Base-by-base conservation (phyloP, 352 stramenopile genomes). In the Elongisporangium prolatum region DNA sequence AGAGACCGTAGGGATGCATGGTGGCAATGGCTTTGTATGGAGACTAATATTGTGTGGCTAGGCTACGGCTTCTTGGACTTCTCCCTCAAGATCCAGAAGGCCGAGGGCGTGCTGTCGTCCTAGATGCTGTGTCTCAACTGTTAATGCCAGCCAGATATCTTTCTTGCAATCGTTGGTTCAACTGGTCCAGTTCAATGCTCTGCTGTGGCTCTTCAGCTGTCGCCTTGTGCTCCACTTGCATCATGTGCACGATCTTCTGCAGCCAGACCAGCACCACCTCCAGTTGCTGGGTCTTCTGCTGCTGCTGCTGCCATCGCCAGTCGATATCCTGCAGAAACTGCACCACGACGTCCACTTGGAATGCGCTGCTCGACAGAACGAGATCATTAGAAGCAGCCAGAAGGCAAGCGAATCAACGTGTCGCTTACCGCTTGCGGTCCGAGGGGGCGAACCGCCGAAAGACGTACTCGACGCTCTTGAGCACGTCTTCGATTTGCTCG, bases 11-110 rank as follows among this genome's bases (percentile, higher is more conserved):
- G 14, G 1, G 9, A 10, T 49, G 11, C 17, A 13, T 54, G 28
- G n/a, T 13, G 4, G 9, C 8, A 8, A 8, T 13, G 4, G 1
- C 28, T 40, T 5, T 8, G 9, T 9, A 40, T 9, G 9, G 28
- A 40, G 9, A 9, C 28, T 40, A 53, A 14, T 48, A 56, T 24
- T 49, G n/a, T 21, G 18, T 51, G 16, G 59, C 21, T 56, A 84
- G 83, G 83, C 44, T 99, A 99, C 75, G 68, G 81, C 57, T 98
- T 86, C 69, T 56, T 99, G 47, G 97, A 99, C 79, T 99, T 98
- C 56, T 98, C 93, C 63, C 84, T 99, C 55, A 99, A 99, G 74
- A 98, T 99, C 63, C 81, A 92, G 56, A 95, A 93, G 60, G 69
- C 77, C 3, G 80, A 90, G 34, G 80, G 84, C 40, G 62, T 93